A percentile compares a stretch with the other conserved stretches of the same genome.
These are phyloP conservation scores for Lophiostoma macrostomum DNA, from an alignment of 495 filamentous ascomycete species.

Conservation along the genomic window DNA sequence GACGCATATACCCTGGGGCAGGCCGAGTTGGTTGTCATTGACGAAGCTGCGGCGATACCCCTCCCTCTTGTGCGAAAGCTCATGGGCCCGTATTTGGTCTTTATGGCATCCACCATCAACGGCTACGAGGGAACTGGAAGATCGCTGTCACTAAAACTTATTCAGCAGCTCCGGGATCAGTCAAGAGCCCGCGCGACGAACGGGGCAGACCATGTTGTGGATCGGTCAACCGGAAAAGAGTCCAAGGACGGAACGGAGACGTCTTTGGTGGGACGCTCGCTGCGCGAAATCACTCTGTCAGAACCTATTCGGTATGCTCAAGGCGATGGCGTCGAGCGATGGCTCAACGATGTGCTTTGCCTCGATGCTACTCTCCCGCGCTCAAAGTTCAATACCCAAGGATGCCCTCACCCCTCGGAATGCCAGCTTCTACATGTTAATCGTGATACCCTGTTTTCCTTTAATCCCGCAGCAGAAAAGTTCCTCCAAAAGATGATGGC, in stretches of 20 bases:
- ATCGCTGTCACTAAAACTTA: slow-evolving; percentile 92
- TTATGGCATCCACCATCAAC: slow-evolving; percentile 99
- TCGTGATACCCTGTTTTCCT: slow-evolving; percentile 95
- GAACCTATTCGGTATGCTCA: slow-evolving; percentile 95
- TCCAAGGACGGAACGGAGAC: slow-evolving; percentile 60
- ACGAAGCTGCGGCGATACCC: slow-evolving; percentile 96
- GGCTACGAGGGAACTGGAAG: slow-evolving; percentile 98
- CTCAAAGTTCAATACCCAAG: slow-evolving; percentile 68
- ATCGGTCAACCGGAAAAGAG: slow-evolving; percentile 67
- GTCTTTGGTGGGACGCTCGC: slow-evolving; percentile 66
- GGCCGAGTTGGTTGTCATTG: slow-evolving; percentile 93
- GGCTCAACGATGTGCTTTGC: slow-evolving; percentile 92
- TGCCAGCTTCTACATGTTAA: slow-evolving; percentile 93
- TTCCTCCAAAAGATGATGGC: slow-evolving; percentile 98
- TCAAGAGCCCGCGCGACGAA: slow-evolving; percentile 58
- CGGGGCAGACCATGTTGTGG: slow-evolving; percentile 58
- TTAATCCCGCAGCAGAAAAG: slow-evolving; percentile 94
- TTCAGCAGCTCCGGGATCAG: slow-evolving; percentile 94
- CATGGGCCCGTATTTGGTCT: slow-evolving; percentile 96
- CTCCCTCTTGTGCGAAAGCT: slow-evolving; percentile 88
- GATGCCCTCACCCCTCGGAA: slow-evolving; percentile 83
- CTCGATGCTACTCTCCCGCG: slow-evolving; percentile 84
- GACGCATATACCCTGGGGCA: slow-evolving; percentile 93
- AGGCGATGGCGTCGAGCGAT: slow-evolving; percentile 88
- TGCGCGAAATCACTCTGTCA: slow-evolving; percentile 85